Evolutionary conservation across 2,329 filamentous ascomycete species (phyloP), one percentile per base, ranked within the genome.

Genomic region (Drechslerella coelobrocha): DNA sequence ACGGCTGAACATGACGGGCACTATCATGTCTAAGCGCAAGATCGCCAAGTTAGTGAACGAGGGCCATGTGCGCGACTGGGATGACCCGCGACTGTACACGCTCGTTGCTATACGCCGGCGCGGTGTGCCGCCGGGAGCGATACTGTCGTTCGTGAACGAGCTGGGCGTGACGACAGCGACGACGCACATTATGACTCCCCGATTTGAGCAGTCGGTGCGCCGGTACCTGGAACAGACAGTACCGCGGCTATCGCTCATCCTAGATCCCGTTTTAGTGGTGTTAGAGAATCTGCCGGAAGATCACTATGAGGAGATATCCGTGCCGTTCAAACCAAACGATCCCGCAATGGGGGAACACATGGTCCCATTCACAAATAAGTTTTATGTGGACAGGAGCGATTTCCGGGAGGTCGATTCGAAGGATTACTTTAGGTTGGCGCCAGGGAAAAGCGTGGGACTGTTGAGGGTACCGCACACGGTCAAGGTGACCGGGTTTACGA

Each of bases 1-100:
- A 59, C 86, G 89, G 72, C 82, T 93, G 29, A 95, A 90, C 74
- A 84, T 97, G 29, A 88, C 86, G 8, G 92, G 92, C 14, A 96
- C 92, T 0, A 88, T 97, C 59, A 84, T 96, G 71, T 92, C 89
- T 31, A 97, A 97, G 82, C 85, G 93, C 62, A 88, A 90, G 76
- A 89, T 97, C 72, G 85, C 87, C 73, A 88, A 89, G 79, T 81
- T 97, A 3, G 91, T 97, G 1, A 84, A 88, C 47, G 85, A 89
- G 54, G 86, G 86, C n/a, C 83, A 88, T 73, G 92, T 97, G 6
- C 86, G 89, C 37, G 90, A 86, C 60, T 97, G 92, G 91, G 90
- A 97, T 75, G 93, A 97, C 76, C 93, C 93, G 9, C 85, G 93
- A 31, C 83, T 97, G 3, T 96, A 91, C 80, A 96, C 92, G 0